A percentile compares a stretch with the other conserved stretches of the same genome.
phyloP scores from a whole-genome alignment of 2,329 filamentous ascomycete genomes.

The Zarea fungicola region DNA sequence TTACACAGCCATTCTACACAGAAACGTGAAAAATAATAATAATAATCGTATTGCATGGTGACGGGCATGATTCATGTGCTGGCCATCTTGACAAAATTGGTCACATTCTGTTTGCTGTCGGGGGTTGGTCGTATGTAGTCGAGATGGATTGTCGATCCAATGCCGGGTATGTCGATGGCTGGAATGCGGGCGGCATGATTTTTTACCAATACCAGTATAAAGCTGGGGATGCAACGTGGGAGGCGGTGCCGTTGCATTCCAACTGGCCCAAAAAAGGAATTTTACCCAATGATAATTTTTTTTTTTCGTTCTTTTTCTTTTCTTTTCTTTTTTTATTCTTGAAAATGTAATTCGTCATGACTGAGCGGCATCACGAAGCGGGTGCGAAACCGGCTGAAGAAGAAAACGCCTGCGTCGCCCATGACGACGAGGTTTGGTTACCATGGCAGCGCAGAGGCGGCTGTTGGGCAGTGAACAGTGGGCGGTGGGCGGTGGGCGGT shows the following conservation, averaged over 20 bases:
- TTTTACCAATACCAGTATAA: background rate
- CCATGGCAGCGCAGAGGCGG: constrained; percentile 4
- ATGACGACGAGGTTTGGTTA: constrained; percentile 11
- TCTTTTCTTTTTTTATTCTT: background rate
- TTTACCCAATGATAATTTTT: background rate
- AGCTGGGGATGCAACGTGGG: background rate
- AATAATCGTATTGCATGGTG: too few relatives aligned
- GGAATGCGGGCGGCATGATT: background rate
- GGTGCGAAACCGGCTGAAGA: background rate
- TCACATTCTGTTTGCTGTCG: too few relatives aligned
- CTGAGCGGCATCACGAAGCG: too few relatives aligned
- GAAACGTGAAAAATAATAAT: too few relatives aligned
- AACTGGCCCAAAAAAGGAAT: background rate
- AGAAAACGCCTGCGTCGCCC: constrained; percentile 3
- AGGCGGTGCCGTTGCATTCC: background rate
- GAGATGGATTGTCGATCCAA: too few relatives aligned
- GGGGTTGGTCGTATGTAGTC: too few relatives aligned
- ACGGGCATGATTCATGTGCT: too few relatives aligned
- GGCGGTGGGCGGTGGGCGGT: background rate
- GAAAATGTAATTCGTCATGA: too few relatives aligned
- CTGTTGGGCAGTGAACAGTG: background rate
- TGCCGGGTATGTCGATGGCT: background rate
- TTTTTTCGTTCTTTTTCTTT: background rate
- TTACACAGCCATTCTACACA: too few relatives aligned
- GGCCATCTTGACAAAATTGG: too few relatives aligned